These are phyloP conservation scores for Rhizophagus clarus DNA, from an alignment of 192 early-diverging fungal species.

Conservation along the genomic window DNA sequence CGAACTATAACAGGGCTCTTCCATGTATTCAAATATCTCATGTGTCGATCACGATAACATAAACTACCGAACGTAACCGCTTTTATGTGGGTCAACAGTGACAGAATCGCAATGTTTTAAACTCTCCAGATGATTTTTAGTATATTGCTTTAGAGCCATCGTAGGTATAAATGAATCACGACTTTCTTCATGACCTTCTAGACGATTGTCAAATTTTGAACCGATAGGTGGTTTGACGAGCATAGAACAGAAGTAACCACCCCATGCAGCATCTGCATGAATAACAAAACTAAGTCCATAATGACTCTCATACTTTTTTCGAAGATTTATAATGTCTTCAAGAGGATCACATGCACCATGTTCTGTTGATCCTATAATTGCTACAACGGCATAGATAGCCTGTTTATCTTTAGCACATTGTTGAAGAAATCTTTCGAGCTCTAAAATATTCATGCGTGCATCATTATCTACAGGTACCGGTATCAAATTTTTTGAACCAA, in stretches of 20 bases:
- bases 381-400: not conserved
- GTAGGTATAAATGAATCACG: not conserved
- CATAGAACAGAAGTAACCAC: not conserved
- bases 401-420: not conserved
- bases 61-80: not conserved
- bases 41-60: slow-evolving; percentile 5
- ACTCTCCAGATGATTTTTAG: not conserved
- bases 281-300: slow-evolving; percentile 8
- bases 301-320: not conserved
- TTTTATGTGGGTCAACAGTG: not conserved
- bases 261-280: slow-evolving; percentile 4
- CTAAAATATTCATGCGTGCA: not conserved
- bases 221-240: not conserved
- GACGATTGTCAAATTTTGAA: not conserved
- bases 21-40: not conserved
- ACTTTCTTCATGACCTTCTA: not conserved
- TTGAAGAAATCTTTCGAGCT: not conserved
- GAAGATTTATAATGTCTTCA: not conserved
- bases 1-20: not conserved
- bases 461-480: not conserved
- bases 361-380: slow-evolving; percentile 4
- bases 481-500: not conserved
- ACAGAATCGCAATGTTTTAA: not conserved
- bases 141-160: not conserved
- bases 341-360: not conserved